A percentile compares a stretch with the other conserved stretches of the same genome.
Conservation (phyloP, 768 basidiomycete species). For the Mycena metata region DNA sequence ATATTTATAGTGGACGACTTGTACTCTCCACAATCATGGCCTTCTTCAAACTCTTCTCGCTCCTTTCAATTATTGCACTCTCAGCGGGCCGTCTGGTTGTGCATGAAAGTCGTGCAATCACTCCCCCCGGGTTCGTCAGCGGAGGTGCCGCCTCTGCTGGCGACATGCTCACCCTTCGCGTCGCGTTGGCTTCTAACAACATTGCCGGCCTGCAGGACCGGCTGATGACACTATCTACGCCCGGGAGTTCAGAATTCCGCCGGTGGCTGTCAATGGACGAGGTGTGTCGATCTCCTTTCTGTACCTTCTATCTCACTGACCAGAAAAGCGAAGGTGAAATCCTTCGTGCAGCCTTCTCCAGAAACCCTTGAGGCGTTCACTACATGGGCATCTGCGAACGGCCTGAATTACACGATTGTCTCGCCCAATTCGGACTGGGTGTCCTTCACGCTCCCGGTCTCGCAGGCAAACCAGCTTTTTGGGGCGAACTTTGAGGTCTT, state of each 20-base stretch:
- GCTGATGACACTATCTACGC: not conserved
- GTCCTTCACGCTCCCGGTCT: constrained; percentile 2
- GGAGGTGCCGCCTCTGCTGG: too few species aligned
- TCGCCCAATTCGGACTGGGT: constrained; percentile 20
- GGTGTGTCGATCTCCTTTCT: not conserved
- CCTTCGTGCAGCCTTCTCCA: constrained; percentile 11
- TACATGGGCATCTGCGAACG: constrained; percentile 10
- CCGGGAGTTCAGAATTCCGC: not conserved
- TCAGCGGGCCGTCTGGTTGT: too few species aligned
- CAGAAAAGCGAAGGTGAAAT: constrained; percentile 1
- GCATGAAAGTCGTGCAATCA: too few species aligned
- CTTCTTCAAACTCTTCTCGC: too few species aligned
- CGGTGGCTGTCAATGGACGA: constrained; percentile 11
- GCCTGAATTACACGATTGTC: not conserved
- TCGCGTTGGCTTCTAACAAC: constrained; percentile 4
- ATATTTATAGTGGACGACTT: too few species aligned
- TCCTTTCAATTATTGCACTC: too few species aligned
- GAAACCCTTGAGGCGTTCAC: constrained; percentile 2
- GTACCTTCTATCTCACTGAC: too few species aligned
- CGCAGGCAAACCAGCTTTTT: constrained; percentile 16
- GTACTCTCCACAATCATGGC: too few species aligned
- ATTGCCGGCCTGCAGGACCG: not conserved
- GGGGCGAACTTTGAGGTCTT: constrained; percentile 8
- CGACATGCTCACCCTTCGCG: not conserved
- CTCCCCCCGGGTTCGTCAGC: too few species aligned